A percentile compares a stretch with the other conserved stretches of the same genome.
Evolutionary conservation across 2,329 filamentous ascomycete genomes (phyloP).

Genomic region (Aspergillus eucalypticola): DNA sequence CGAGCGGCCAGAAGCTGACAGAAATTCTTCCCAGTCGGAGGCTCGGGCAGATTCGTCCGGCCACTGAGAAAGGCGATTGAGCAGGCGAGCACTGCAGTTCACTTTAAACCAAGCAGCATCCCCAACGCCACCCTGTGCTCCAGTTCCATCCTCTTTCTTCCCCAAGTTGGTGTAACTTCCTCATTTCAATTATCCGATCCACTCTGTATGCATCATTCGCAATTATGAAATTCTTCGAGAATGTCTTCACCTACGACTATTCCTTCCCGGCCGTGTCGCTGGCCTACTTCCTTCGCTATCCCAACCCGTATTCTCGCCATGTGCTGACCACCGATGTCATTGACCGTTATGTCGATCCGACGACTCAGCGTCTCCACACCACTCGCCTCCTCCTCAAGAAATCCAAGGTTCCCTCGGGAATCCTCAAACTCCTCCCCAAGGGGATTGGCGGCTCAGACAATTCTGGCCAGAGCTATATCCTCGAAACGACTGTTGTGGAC

Average conservation of each 20-base stretch:
- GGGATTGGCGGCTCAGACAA: constrained; percentile 59
- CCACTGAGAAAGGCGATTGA: constrained; percentile 19
- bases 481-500: constrained; percentile 64
- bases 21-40: constrained; percentile 21
- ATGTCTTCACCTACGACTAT: constrained; percentile 63
- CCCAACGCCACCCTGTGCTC: constrained; percentile 9
- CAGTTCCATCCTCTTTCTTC: constrained; percentile 2
- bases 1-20: constrained; percentile 21
- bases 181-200: background rate
- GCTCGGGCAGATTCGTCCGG: constrained; percentile 17
- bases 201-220: constrained; percentile 22
- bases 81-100: constrained; percentile 18
- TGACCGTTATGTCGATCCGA: constrained; percentile 61
- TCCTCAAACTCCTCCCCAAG: constrained; percentile 62
- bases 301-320: constrained; percentile 66
- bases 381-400: constrained; percentile 63
- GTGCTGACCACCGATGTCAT: constrained; percentile 68
- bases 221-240: constrained; percentile 56
- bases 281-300: constrained; percentile 69
- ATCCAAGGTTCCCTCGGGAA: constrained; percentile 61
- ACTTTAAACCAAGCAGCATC: constrained; percentile 8
- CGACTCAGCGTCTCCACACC: constrained; percentile 61
- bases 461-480: constrained; percentile 62
- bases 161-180: background rate
- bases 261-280: constrained; percentile 66